Percentiles rank a stretch among this genome's conserved stretches.
Evolutionary conservation across 768 basidiomycete species (phyloP).

Genomic region (Butyriboletus loyo): DNA sequence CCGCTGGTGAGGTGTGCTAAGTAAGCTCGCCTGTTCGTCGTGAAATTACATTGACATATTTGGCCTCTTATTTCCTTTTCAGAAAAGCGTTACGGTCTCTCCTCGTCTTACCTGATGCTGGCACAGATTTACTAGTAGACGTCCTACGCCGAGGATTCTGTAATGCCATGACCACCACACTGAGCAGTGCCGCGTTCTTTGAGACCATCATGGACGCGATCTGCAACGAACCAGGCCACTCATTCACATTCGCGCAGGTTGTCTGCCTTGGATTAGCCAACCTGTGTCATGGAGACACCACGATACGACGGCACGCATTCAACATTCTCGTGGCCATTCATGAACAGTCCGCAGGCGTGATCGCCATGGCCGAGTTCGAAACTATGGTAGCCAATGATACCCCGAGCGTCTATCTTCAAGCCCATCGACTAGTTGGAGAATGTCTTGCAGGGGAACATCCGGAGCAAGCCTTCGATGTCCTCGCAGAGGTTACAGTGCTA

Average conservation of each 20-base stretch:
- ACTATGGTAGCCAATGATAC: slow-evolving; percentile 69
- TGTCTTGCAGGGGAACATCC: slow-evolving; percentile 78
- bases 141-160: slow-evolving; percentile 70
- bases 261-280: slow-evolving; percentile 81
- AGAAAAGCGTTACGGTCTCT: slow-evolving; percentile 79
- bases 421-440: slow-evolving; percentile 74
- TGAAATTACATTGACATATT: slow-evolving; percentile 2
- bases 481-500: slow-evolving; percentile 69
- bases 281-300: slow-evolving; percentile 65
- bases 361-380: slow-evolving; percentile 71
- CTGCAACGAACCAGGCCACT: slow-evolving; percentile 48
- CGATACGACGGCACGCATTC: slow-evolving; percentile 74
- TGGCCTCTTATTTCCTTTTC: background rate
- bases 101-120: slow-evolving; percentile 53
- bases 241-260: slow-evolving; percentile 71
- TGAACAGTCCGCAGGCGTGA: slow-evolving; percentile 60
- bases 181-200: slow-evolving; percentile 68
- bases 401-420: slow-evolving; percentile 74
- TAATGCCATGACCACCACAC: slow-evolving; percentile 44
- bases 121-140: slow-evolving; percentile 58
- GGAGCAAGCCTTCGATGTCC: slow-evolving; percentile 57
- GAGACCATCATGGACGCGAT: slow-evolving; percentile 74
- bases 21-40: slow-evolving; percentile 42
- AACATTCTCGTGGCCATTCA: slow-evolving; percentile 72
- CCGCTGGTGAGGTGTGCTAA: slow-evolving; percentile 56